Conservation (phyloP, 192 early-diverging fungal genomes). For the Coemansia sp. region DNA sequence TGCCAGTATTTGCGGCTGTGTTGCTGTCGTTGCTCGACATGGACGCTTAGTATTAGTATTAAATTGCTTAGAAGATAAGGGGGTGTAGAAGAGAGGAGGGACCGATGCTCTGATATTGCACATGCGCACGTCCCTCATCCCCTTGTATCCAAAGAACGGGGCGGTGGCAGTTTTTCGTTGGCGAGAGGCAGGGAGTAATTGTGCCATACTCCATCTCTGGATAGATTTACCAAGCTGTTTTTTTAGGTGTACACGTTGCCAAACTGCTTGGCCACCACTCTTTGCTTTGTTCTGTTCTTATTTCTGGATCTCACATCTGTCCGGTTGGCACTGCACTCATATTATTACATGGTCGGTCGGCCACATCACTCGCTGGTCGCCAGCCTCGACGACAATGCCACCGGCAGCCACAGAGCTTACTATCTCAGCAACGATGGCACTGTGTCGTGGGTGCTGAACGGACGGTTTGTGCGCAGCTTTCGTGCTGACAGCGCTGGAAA, state of each 20-base stretch:
- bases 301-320: neutral
- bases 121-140: neutral
- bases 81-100: neutral
- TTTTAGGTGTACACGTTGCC: neutral
- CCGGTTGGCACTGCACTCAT: neutral
- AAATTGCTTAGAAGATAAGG: neutral
- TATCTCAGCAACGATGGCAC: neutral
- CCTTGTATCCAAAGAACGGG: neutral
- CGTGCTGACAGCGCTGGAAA: slow-evolving; percentile 4
- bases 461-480: slow-evolving; percentile 39
- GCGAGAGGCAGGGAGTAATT: neutral
- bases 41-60: neutral
- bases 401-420: slow-evolving; percentile 30
- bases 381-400: slow-evolving; percentile 19
- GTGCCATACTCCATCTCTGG: neutral
- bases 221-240: neutral
- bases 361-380: slow-evolving; percentile 11
- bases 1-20: slow-evolving; percentile 11
- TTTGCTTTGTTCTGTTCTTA: neutral
- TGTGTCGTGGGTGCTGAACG: slow-evolving; percentile 31
- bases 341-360: neutral
- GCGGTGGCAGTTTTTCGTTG: neutral
- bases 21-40: neutral
- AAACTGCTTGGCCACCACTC: neutral
- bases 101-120: neutral